Evolutionary conservation across 1,284 basidiomycete genomes (phyloP).

Genomic region (Trametes sp.): DNA sequence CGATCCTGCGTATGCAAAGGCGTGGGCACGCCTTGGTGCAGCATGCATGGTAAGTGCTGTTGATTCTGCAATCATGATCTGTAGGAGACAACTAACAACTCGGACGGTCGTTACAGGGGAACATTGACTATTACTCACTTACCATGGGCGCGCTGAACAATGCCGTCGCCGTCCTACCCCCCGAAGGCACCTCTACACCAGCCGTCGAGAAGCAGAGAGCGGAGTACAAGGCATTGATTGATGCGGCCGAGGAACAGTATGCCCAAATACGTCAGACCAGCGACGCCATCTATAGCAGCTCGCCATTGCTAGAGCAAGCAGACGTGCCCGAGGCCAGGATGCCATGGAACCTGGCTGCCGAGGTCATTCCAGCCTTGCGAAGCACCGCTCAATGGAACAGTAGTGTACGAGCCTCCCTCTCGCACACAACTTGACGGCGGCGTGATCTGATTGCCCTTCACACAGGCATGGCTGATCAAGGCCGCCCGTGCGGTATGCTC

Average conservation of each 20-base stretch:
- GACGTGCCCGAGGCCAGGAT: neutral
- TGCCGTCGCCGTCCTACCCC: neutral
- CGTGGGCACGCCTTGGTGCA: slow-evolving; percentile 43
- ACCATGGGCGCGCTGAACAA: neutral
- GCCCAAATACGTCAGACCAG: neutral
- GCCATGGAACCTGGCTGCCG: neutral
- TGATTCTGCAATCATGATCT: neutral
- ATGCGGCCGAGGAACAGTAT: neutral
- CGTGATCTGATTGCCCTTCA: neutral
- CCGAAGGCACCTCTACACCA: neutral
- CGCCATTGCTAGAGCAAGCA: neutral
- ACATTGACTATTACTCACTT: neutral
- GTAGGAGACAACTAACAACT: neutral
- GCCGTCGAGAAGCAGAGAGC: neutral
- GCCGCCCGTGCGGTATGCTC: neutral
- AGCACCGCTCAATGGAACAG: neutral
- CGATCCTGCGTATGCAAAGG: slow-evolving; percentile 47
- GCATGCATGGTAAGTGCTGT: slow-evolving; percentile 39
- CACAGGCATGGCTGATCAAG: neutral
- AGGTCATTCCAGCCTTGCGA: neutral
- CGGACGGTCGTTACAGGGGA: neutral
- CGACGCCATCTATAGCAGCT: neutral
- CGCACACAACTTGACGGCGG: neutral
- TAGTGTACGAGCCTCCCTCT: neutral
- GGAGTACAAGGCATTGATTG: neutral